Base-by-base conservation (phyloP, 352 stramenopile genomes). In the Globisporangium irregulare region DNA sequence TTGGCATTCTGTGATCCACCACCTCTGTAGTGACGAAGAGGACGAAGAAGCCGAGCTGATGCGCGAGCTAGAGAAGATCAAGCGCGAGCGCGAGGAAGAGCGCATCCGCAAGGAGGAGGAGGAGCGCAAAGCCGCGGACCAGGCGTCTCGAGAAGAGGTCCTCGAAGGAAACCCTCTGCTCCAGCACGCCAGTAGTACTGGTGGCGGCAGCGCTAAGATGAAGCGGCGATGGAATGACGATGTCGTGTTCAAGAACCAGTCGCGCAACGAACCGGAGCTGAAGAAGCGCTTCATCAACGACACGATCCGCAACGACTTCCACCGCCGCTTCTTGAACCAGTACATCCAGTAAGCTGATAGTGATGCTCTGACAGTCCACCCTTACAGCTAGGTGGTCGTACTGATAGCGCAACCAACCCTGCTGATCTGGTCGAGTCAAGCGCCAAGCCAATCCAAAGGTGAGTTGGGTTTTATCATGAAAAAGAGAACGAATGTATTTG, bases 271-370 rank as follows among this genome's bases (percentile, higher is more conserved):
- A 73, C 93, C 93, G 6, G 86, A 98, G 73, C 78, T 97, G 46
- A 96, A 94, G 77, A 99, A 99, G 75, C 88, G 97, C 64, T 99
- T 99, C 78, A 99, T 99, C 76, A 99, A 99, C 79, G 98, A 99
- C 81, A 99, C 98, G 8, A 98, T 99, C 67, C 90, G 98, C 63
- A 99, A 99, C 84, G 97, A 99, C 74, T 99, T 99, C 76, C 98
- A 99, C 81, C 96, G 95, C 62, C 83, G 94, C 65, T 99, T 99
- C 80, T 76, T 99, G 63, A 98, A 97, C 74, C 99, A 98, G 78
- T 99, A 94, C 72, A 87, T 96, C 57, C 84, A 94, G 74, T 96
- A 88, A 76, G 10, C 27, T 32, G 27, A 32, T 32, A 32, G 27
- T 32, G 27, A 6, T 67, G 15, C 27, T 10, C 50, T 18, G 1